Conservation (phyloP, 2,329 filamentous ascomycete species). For the Drechslerella dactyloides region DNA sequence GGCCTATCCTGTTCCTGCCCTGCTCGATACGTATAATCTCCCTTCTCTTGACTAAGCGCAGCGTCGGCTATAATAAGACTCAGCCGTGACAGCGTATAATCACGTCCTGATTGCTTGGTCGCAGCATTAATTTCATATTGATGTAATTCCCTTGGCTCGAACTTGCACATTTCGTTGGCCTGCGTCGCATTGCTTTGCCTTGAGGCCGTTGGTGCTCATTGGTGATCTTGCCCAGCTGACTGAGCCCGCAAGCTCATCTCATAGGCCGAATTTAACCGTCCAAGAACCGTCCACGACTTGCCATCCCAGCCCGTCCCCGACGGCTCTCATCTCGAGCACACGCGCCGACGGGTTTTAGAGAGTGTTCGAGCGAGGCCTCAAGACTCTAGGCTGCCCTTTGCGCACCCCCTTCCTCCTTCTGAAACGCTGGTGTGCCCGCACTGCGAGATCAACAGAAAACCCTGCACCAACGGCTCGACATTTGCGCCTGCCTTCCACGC, state of each 20-base stretch:
- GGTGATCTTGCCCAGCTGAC: slow-evolving; percentile 1
- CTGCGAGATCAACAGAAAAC: slow-evolving; percentile 36
- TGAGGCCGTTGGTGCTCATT: too few relatives aligned
- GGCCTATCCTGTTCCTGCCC: not conserved
- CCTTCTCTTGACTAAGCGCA: slow-evolving; percentile 4
- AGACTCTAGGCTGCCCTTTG: slow-evolving; percentile 38
- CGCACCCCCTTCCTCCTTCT: slow-evolving; percentile 17
- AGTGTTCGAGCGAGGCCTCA: slow-evolving; percentile 17
- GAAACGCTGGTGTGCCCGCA: slow-evolving; percentile 44
- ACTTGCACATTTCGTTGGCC: too few relatives aligned
- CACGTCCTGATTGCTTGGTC: slow-evolving; percentile 1
- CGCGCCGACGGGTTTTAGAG: slow-evolving; percentile 26
- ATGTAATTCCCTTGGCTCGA: not conserved
- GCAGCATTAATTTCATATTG: not conserved
- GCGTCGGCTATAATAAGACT: slow-evolving; percentile 7
- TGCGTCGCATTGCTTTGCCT: too few relatives aligned
- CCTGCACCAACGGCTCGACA: slow-evolving; percentile 44
- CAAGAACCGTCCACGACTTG: slow-evolving; percentile 36
- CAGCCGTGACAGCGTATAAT: not conserved
- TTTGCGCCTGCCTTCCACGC: slow-evolving; percentile 28
- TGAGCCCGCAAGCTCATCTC: not conserved
- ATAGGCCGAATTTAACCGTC: slow-evolving; percentile 30
- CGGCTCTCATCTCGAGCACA: slow-evolving; percentile 10
- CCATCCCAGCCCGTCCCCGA: slow-evolving; percentile 18
- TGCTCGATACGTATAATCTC: not conserved